Evolutionary conservation across 371 early-diverging fungal genomes (phyloP), one percentile per base, ranked within the genome.

Genomic region (Lichtheimia corymbifera): DNA sequence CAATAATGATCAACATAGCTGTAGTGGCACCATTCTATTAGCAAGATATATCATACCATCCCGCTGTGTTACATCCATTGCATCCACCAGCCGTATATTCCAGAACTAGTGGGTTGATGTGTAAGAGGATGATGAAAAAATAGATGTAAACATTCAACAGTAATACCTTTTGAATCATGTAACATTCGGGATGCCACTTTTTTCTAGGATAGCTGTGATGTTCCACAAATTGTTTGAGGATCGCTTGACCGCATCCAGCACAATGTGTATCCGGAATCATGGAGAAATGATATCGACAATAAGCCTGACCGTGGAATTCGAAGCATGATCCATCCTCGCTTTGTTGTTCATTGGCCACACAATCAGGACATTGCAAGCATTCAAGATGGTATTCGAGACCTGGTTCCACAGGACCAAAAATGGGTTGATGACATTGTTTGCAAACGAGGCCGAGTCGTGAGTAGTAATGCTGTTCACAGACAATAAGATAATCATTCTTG

Each of bases 181-280:
- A 98, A 72, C 98, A 98, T 71, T 96, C 95, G 11, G 97, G 97
- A 72, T 98, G 98, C 98, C 98, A 98, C 58, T 91, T 90, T 58
- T 87, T 88, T 45, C 90, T 82, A 58, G 85, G 80, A 58, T 86
- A 76, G 63, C 89, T 84, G 45, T 78, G 76, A 66, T 85, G 88
- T 65, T 98, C 96, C 49, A 98, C 89, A 77, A 93, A 98, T 62
- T 93, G 92, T 65, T 93, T 91, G 58, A 98, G 72, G 42, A 98
- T 94, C 17, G 95, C 93, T 53, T 91, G 92, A 63, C 88, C 79
- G 70, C 98, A 98, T 2, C 98, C 97, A 14, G 91, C 89, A 64
- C 98, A 98, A 62, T 90, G 91, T n/a, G 88, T 85, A 40, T 95
- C 93, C 54, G 83, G 88, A 20, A 89, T 65, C 54, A 86, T 66